Conservation (phyloP, 192 early-diverging fungal species). For the Coemansia aciculifera region DNA sequence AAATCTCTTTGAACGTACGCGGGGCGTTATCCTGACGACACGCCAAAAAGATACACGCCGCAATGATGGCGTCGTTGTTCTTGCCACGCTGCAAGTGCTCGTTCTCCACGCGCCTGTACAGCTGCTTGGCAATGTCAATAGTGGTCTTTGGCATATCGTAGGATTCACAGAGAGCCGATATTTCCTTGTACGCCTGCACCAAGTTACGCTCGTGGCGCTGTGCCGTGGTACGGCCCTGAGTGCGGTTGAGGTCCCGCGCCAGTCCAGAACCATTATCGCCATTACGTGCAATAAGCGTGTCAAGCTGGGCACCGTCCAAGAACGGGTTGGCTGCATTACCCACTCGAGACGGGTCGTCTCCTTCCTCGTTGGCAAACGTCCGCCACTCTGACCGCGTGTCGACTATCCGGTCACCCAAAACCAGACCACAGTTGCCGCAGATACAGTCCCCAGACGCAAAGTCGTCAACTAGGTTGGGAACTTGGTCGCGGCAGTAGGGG, state of each 20-base stretch:
- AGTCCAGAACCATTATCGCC: conserved; percentile 63
- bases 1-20: conserved; percentile 94
- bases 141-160: conserved; percentile 79
- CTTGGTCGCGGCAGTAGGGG: conserved; percentile 75
- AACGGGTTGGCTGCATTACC: conserved; percentile 48
- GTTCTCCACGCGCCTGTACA: conserved; percentile 88
- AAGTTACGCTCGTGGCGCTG: conserved; percentile 76
- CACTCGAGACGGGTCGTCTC: conserved; percentile 51
- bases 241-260: conserved; percentile 48
- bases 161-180: conserved; percentile 82
- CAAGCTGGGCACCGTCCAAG: conserved; percentile 43
- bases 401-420: conserved; percentile 93
- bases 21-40: conserved; percentile 82
- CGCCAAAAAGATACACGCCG: conserved; percentile 91
- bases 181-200: conserved; percentile 83
- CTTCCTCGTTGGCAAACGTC: conserved; percentile 54
- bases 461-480: conserved; percentile 95
- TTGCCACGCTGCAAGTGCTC: conserved; percentile 82
- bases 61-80: conserved; percentile 84
- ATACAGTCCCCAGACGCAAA: conserved; percentile 92
- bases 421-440: conserved; percentile 92
- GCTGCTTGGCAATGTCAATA: conserved; percentile 88
- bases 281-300: conserved; percentile 76
- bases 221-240: conserved; percentile 63
- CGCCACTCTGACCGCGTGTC: conserved; percentile 98